These are phyloP conservation scores for Penicillium sp. DNA, from an alignment of 2,329 filamentous ascomycete genomes.

Conservation along the genomic window DNA sequence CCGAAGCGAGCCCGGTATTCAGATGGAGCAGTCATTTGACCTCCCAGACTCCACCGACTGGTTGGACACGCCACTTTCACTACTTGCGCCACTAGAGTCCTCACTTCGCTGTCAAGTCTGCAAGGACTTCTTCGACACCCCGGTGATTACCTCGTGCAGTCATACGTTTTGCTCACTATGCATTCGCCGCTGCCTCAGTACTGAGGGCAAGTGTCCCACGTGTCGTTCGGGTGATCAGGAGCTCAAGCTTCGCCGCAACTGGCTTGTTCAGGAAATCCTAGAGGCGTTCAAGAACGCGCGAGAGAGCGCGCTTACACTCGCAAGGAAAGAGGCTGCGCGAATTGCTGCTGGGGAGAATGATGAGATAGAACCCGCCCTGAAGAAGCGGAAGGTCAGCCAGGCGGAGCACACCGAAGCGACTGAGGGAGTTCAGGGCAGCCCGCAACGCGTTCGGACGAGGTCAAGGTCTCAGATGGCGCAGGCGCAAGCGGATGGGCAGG, in stretches of 20 bases:
- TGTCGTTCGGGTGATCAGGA: constrained; percentile 81
- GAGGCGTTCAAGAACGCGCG: constrained; percentile 73
- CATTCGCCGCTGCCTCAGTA: constrained; percentile 80
- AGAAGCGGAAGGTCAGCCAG: constrained; percentile 39
- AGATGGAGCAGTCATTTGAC: constrained; percentile 42
- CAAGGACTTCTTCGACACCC: constrained; percentile 94
- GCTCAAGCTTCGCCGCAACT: constrained; percentile 80
- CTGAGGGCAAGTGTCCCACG: constrained; percentile 83
- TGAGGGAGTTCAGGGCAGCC: constrained; percentile 32
- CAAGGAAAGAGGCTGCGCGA: constrained; percentile 56
- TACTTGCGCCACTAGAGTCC: constrained; percentile 65
- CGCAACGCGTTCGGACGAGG: constrained; percentile 38
- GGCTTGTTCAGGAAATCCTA: constrained; percentile 81
- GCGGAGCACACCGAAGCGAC: constrained; percentile 42
- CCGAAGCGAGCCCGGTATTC: background rate
- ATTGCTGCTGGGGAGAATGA: constrained; percentile 52
- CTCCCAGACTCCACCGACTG: constrained; percentile 52
- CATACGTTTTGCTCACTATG: constrained; percentile 98
- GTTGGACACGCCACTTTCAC: constrained; percentile 49
- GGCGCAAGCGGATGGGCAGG: constrained; percentile 12
- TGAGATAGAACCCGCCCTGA: constrained; percentile 30
- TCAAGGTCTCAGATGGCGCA: constrained; percentile 28
- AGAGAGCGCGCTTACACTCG: constrained; percentile 64
- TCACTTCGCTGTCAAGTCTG: constrained; percentile 93
- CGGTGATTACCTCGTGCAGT: constrained; percentile 90